phyloP scores from a whole-genome alignment of 257 asterid genomes.

The Phtheirospermum japonicum region DNA sequence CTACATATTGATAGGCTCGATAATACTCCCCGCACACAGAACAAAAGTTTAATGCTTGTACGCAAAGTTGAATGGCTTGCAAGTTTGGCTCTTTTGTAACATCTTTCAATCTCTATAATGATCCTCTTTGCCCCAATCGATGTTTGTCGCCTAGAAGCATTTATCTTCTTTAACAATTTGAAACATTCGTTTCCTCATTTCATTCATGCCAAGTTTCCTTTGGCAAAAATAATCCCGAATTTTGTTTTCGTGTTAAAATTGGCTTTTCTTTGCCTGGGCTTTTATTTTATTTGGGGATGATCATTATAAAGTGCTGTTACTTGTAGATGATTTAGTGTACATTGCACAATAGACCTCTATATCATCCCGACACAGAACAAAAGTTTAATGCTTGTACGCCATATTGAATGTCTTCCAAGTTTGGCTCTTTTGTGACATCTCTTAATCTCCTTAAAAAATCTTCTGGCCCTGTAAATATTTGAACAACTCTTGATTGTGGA shows the following conservation, averaged over 20 bases:
- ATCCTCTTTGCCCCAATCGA: not conserved
- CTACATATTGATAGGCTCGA: slow-evolving; percentile 18
- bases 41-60: slow-evolving; percentile 62
- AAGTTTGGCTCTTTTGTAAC: slow-evolving; percentile 60
- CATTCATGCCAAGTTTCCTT: no score
- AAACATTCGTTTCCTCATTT: no score
- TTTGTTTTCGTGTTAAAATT: no score
- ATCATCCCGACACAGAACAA: not conserved
- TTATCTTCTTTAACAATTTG: no score
- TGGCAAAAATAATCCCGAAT: no score
- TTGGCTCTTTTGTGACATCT: slow-evolving; percentile 52
- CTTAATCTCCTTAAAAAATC: not conserved
- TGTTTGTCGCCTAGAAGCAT: no score
- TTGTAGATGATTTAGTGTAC: not conserved
- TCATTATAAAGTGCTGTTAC: not conserved
- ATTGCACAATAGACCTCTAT: not conserved
- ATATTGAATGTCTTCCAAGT: slow-evolving; percentile 42
- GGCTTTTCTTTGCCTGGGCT: no score
- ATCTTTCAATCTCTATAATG: not conserved
- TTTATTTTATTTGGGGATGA: not conserved
- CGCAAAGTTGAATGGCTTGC: slow-evolving; percentile 36
- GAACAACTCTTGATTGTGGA: no score
- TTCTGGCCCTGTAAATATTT: no score
- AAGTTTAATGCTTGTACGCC: not conserved
- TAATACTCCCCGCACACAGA: slow-evolving; percentile 34